Evolutionary conservation across 148 eudicot species (phyloP).

Genomic region (Gaultheria prostrata): DNA sequence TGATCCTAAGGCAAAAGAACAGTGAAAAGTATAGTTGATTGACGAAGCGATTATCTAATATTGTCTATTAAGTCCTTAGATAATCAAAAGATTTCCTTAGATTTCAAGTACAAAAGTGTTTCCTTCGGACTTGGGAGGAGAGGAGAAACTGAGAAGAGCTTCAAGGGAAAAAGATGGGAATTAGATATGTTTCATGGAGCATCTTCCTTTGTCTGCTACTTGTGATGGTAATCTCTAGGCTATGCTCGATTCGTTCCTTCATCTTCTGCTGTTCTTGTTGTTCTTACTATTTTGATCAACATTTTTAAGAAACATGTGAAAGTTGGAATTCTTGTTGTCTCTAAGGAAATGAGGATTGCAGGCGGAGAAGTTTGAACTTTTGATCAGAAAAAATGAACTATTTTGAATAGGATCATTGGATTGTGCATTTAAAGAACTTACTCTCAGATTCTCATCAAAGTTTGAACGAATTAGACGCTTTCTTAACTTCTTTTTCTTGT

Average conservation of each 20-base stretch:
- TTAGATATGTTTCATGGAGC: slow-evolving; percentile 13
- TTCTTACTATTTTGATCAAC: not conserved
- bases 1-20: no score
- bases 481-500: not conserved
- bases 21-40: no score
- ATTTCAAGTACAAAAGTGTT: not conserved
- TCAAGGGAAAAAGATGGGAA: slow-evolving; percentile 16
- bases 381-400: not conserved
- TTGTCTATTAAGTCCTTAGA: no score
- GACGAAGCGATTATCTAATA: not conserved
- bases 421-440: not conserved
- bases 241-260: not conserved
- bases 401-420: not conserved
- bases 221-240: no score
- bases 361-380: not conserved
- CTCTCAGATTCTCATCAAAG: not conserved
- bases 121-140: not conserved
- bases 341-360: not conserved
- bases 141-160: slow-evolving; percentile 6
- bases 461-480: not conserved
- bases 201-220: slow-evolving; percentile 25
- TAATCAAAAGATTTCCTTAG: not conserved
- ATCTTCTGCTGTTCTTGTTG: no score
- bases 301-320: not conserved
- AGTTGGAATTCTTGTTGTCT: no score